phyloP scores from a whole-genome alignment of 2,329 filamentous ascomycete genomes.

The Ustilaginoidea virens region DNA sequence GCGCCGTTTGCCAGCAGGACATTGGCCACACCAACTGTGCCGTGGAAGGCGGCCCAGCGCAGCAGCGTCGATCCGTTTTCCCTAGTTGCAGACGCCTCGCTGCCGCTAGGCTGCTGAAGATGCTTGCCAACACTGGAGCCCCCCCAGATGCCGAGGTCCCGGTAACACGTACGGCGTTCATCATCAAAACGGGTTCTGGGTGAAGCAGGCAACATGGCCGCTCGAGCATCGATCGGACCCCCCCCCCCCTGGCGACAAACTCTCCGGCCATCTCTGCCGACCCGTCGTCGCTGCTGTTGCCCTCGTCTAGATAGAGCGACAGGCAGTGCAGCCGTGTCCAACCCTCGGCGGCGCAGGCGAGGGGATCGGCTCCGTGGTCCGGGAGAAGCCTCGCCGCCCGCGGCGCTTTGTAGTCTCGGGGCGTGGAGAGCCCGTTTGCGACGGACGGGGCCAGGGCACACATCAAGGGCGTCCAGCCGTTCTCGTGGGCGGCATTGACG shows the following conservation, averaged over 20 bases:
- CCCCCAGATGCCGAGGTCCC: slow-evolving; percentile 1
- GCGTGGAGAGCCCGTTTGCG: not conserved
- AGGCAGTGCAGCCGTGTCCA: slow-evolving; percentile 13
- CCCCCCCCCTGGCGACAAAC: slow-evolving; percentile 6
- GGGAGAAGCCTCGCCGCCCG: slow-evolving; percentile 9
- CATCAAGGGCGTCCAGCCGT: slow-evolving; percentile 16
- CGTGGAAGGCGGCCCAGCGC: slow-evolving; percentile 1
- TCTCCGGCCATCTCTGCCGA: slow-evolving; percentile 3
- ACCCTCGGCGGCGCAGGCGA: slow-evolving; percentile 9
- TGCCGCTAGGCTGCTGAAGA: not conserved
- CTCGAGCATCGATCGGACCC: slow-evolving; percentile 3
- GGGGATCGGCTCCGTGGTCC: slow-evolving; percentile 9
- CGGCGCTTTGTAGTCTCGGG: slow-evolving; percentile 3
- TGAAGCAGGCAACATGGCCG: slow-evolving; percentile 3
- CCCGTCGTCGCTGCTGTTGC: slow-evolving; percentile 1
- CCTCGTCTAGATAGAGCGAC: slow-evolving; percentile 4
- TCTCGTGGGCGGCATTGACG: slow-evolving; percentile 9
- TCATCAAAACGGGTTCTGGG: not conserved
- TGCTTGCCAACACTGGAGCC: slow-evolving; percentile 1
- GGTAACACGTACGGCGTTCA: not conserved
- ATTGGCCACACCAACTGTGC: slow-evolving; percentile 1
- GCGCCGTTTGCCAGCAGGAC: slow-evolving; percentile 1
- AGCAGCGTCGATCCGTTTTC: not conserved
- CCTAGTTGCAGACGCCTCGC: not conserved
- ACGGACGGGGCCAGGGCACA: slow-evolving; percentile 10